These are phyloP conservation scores for Botryosphaeria dothidea DNA, from an alignment of 2,329 filamentous ascomycete species.

Conservation along the genomic window DNA sequence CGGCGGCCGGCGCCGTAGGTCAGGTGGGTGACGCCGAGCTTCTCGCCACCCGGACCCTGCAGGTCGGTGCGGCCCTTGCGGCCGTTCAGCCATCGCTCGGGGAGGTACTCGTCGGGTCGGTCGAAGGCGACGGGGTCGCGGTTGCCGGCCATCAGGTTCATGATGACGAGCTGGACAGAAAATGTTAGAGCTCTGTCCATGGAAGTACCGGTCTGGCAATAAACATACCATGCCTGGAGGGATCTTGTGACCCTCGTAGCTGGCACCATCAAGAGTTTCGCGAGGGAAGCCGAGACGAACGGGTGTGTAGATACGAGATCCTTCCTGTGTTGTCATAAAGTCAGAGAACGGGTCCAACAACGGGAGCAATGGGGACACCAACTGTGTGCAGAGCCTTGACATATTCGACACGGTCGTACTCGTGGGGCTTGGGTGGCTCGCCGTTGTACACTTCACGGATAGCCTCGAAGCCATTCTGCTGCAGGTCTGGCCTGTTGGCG, in stretches of 20 bases:
- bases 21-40: not conserved
- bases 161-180: not conserved
- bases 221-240: not conserved
- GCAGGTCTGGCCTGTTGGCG: constrained; percentile 22
- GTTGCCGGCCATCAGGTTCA: not conserved
- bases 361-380: not conserved
- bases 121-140: not conserved
- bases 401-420: constrained; percentile 23
- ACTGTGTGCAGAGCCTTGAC: constrained; percentile 24
- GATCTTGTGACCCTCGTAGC: not conserved
- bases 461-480: constrained; percentile 22
- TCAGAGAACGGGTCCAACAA: not conserved
- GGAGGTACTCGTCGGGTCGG: not conserved
- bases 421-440: constrained; percentile 22
- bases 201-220: not conserved
- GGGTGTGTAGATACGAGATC: constrained; percentile 23
- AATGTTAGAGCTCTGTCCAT: not conserved
- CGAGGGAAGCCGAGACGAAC: constrained; percentile 20
- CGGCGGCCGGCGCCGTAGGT: not conserved
- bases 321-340: constrained; percentile 4
- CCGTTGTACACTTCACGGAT: constrained; percentile 23
- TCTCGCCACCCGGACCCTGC: not conserved
- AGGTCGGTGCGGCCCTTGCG: not conserved
- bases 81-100: not conserved
- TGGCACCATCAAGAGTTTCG: not conserved